Base-by-base conservation (phyloP, 2,329 filamentous ascomycete species). In the Tetracladium maxilliforme region DNA sequence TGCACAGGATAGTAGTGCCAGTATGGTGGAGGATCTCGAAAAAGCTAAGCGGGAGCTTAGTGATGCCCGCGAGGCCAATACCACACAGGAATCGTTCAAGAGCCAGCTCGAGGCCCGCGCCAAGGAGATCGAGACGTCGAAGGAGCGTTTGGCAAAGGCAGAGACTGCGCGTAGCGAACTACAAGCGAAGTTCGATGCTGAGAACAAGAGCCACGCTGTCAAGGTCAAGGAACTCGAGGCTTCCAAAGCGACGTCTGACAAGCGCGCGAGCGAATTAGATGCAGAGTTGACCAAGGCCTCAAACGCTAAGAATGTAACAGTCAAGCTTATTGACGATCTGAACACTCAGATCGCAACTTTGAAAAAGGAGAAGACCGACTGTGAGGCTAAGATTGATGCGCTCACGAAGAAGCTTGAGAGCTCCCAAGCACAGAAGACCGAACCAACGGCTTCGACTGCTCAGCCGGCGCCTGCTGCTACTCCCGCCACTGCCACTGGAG, bases 1-100 rank as follows among this genome's bases (percentile, higher is more conserved):
- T 9, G 71, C 73, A 7, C 71, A 79, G 36, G 77, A 90, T 40
- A 77, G 75, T 21, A 72, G 68, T 20, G 54, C 69, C 30, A 62
- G 65, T n/a, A 62, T 83, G 39, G 66, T 70, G 15, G 48, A 58
- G 19, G 47, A 46, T 10, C 40, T 64, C 10, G 41, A 46, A 26
- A 46, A 39, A 18, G 35, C 35, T 11, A 31, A 22, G 19, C 12
- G 11, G 30, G 55, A 63, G 31, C 47, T 48, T n/a, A n/a, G n/a
- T n/a, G n/a, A n/a, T n/a, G 12, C n/a, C n/a, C 56, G 49, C 7
- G 56, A 61, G 24, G 43, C 48, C 7, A 39, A 41, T 10, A 46
- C 48, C 4, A 43, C 47, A 2, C 49, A 57, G 18, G 54, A 56
- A 4, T 55, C 58, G 5, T 40, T 67, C n/a, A 56, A 66, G 36